Evolutionary conservation across 352 stramenopile genomes (phyloP), one percentile per base, ranked within the genome.

Genomic region (Globisporangium echinulatum): DNA sequence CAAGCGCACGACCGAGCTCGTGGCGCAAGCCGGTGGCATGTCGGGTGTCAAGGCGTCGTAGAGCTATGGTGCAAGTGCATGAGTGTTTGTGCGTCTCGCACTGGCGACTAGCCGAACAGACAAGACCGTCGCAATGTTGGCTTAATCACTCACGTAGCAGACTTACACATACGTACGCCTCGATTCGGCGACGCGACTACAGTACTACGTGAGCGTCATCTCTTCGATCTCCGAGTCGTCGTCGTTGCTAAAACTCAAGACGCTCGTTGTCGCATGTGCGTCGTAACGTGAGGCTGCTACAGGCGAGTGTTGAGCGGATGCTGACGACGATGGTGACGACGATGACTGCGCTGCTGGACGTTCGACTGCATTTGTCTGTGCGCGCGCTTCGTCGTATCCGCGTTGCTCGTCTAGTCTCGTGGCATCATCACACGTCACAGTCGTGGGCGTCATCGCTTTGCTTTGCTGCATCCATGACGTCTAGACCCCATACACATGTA

Each of bases 11-110:
- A 76, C 85, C 48, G 66, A 74, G n/a, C 77, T 94, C 47, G 78
- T 91, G 46, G 75, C 79, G 7, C 82, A 93, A 57, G 75, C 81
- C n/a, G 83, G 83, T 8, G 85, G 82, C 43, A 81, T 86, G 58
- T 61, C 55, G 7, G 62, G 68, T 3, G 63, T 83, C 42, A 82
- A 83, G 54, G 59, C 57, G 14, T 59, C 70, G 33, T 84, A 33
- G 36, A 38, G 13, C 11, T 5, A 17, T 37, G 7, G n/a, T 33
- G 25, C 25, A 33, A 3, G 25, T 33, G 25, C 25, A 3, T 7
- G 46, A 49, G 40, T 8, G 40, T 13, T 3, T 8, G 11, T 44
- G 40, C 40, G 11, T 44, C 40, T 33, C 25, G 25, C 25, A 33
- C 25, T 33, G 25, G 25, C 1, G 25, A 33, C 25, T 33, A 33